Evolutionary conservation across 441 rosid species (phyloP).

Genomic region (Erysimum cheiri): DNA sequence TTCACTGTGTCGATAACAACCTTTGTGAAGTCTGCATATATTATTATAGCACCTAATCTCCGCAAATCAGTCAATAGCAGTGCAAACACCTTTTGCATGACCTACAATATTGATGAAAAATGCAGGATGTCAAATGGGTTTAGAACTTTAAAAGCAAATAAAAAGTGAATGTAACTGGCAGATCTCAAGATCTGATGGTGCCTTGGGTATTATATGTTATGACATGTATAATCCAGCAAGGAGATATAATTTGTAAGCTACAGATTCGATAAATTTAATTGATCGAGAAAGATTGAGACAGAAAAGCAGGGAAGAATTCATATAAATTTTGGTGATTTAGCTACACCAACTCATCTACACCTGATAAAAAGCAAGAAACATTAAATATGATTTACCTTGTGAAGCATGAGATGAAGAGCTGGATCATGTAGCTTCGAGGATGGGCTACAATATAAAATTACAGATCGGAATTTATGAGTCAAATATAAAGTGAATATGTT

Average conservation of each 20-base stretch:
- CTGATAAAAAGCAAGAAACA: conserved; percentile 11
- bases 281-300: conserved; percentile 14
- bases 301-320: conserved; percentile 9
- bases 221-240: conserved; percentile 22
- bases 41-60: conserved; percentile 90
- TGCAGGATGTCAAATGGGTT: conserved; percentile 14
- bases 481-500: conserved; percentile 32
- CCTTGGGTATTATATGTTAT: conserved; percentile 11
- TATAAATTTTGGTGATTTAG: conserved; percentile 26
- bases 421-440: conserved; percentile 98
- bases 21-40: conserved; percentile 93
- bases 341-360: conserved; percentile 18
- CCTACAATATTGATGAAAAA: conserved; percentile 52
- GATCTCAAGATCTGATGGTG: conserved; percentile 21
- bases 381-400: conserved; percentile 67
- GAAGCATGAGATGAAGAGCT: conserved; percentile 90
- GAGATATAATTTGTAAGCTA: conserved; percentile 17
- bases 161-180: conserved; percentile 15
- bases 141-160: not conserved
- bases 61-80: conserved; percentile 89
- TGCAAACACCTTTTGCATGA: conserved; percentile 99
- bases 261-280: conserved; percentile 6
- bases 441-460: conserved; percentile 61
- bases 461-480: conserved; percentile 39
- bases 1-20: conserved; percentile 89